Conservation (phyloP, 1,139 yeast genomes). For the Pichia inconspicua region DNA sequence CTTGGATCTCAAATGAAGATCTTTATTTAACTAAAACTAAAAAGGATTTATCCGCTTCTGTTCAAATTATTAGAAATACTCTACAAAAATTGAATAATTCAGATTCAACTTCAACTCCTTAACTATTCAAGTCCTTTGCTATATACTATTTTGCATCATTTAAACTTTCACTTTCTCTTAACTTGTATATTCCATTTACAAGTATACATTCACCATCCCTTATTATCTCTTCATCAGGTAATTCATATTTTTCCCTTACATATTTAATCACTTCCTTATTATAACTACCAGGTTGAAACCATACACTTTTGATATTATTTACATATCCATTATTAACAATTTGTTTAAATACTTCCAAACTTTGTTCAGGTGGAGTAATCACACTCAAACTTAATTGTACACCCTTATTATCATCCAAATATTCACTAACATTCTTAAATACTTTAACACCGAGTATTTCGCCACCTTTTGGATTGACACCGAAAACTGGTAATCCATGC, state of each 20-base stretch:
- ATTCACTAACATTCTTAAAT: conserved; percentile 31
- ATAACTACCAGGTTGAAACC: conserved; percentile 83
- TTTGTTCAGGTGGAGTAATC: conserved; percentile 65
- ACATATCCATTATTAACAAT: conserved; percentile 18
- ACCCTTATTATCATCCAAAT: conserved; percentile 8
- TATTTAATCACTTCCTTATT: conserved; percentile 45
- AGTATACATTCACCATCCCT: conserved; percentile 62
- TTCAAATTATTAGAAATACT: conserved; percentile 18
- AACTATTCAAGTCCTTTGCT: background rate
- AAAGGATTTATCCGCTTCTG: conserved; percentile 16
- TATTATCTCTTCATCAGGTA: conserved; percentile 34
- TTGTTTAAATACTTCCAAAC: conserved; percentile 40
- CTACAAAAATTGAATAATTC: conserved; percentile 10
- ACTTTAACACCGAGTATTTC: conserved; percentile 42
- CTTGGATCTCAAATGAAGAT: conserved; percentile 18
- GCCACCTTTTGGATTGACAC: conserved; percentile 52
- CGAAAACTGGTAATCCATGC: conserved; percentile 53
- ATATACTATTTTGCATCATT: background rate
- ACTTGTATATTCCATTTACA: conserved; percentile 57
- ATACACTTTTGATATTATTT: conserved; percentile 44
- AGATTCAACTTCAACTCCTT: background rate
- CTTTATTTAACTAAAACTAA: conserved; percentile 11
- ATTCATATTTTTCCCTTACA: conserved; percentile 30
- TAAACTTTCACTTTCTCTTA: conserved; percentile 18
- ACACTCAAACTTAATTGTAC: conserved; percentile 44